phyloP scores from a whole-genome alignment of 306 rosid species.

The Mimosa pudica region DNA sequence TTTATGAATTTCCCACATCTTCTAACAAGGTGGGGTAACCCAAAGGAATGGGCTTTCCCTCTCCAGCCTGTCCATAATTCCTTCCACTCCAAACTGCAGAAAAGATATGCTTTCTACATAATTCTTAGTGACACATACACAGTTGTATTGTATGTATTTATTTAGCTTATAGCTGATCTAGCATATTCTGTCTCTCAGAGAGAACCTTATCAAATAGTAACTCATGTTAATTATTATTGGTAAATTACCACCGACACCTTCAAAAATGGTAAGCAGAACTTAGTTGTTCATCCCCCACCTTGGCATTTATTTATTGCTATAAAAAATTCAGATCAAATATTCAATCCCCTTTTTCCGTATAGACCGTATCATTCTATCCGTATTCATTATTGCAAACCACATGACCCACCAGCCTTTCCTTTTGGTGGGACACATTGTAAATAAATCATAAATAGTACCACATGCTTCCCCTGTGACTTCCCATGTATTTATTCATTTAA shows the following conservation, averaged over 20 bases:
- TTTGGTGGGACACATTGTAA: conserved; percentile 19
- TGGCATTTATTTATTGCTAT: conserved; percentile 40
- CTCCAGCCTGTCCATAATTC: conserved; percentile 63
- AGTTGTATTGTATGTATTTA: conserved; percentile 24
- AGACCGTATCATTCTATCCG: conserved; percentile 58
- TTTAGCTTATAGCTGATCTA: conserved; percentile 44
- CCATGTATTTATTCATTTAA: neutral
- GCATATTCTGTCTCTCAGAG: conserved; percentile 34
- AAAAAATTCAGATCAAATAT: conserved; percentile 24
- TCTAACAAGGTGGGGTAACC: conserved; percentile 49
- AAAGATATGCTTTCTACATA: conserved; percentile 50
- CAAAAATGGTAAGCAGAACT: conserved; percentile 32
- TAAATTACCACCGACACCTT: conserved; percentile 72
- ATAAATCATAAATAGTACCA: conserved; percentile 17
- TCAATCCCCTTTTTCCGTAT: conserved; percentile 52
- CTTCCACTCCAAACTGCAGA: conserved; percentile 37
- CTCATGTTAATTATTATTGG: conserved; percentile 15
- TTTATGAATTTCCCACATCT: conserved; percentile 34
- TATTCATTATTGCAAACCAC: conserved; percentile 25
- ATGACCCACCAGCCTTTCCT: conserved; percentile 22
- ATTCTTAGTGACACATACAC: conserved; percentile 16
- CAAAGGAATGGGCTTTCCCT: conserved; percentile 47
- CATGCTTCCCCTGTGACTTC: conserved; percentile 16
- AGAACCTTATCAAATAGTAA: conserved; percentile 32
- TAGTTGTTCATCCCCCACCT: conserved; percentile 17